phyloP scores from a whole-genome alignment of 257 asterid genomes.

The Nicotiana sylvestris region DNA sequence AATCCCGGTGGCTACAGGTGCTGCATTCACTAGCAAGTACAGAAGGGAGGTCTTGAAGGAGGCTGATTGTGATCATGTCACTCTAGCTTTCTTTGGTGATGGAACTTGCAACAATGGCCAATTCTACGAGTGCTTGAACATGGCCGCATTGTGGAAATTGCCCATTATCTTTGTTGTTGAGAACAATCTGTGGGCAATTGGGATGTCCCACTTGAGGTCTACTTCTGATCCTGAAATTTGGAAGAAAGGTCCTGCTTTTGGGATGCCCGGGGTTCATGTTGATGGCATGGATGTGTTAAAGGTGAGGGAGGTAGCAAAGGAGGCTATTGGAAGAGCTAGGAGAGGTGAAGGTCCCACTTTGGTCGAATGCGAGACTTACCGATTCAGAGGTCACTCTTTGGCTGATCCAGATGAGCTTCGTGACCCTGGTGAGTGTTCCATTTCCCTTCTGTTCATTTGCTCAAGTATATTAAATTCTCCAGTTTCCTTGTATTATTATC shows the following conservation, averaged over 20 bases:
- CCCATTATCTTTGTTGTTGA: conserved; percentile 93
- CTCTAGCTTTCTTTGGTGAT: conserved; percentile 88
- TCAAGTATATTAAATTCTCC: not conserved
- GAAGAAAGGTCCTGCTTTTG: conserved; percentile 98
- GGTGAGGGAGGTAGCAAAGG: conserved; percentile 94
- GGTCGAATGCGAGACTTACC: conserved; percentile 92
- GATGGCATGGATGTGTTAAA: conserved; percentile 98
- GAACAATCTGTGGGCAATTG: conserved; percentile 99
- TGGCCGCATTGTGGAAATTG: conserved; percentile 96
- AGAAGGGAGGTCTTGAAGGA: conserved; percentile 81
- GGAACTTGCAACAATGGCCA: conserved; percentile 97
- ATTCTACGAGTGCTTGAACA: conserved; percentile 96
- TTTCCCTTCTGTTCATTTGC: not conserved
- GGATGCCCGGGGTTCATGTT: conserved; percentile 96
- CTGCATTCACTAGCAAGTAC: conserved; percentile 85
- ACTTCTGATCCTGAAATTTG: conserved; percentile 94
- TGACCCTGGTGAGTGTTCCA: conserved; percentile 70
- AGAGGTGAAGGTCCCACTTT: conserved; percentile 95
- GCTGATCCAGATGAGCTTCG: conserved; percentile 99
- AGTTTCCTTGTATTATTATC: not conserved
- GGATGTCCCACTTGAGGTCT: conserved; percentile 97
- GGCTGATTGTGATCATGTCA: conserved; percentile 80
- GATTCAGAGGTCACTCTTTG: conserved; percentile 97
- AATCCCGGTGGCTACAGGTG: conserved; percentile 93
- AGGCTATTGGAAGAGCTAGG: conserved; percentile 86